These are phyloP conservation scores for Sphaerobolus stellatus DNA, from an alignment of 1,284 basidiomycete genomes.

Conservation along the genomic window DNA sequence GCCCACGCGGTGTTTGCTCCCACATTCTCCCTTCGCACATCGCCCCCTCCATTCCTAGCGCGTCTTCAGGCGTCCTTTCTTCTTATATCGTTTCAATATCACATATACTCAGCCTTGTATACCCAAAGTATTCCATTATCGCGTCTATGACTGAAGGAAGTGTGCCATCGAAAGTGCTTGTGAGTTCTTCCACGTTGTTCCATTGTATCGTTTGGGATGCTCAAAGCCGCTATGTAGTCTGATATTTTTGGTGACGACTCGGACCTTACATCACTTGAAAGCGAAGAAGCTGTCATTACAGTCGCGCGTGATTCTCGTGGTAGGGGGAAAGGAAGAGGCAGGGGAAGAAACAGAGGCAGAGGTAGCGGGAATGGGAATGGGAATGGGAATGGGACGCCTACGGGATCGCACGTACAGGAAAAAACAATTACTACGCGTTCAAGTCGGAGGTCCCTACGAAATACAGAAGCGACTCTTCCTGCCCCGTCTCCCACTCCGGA, in stretches of 20 bases:
- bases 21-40: not conserved
- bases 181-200: not conserved
- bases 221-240: no score
- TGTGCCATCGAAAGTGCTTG: not conserved
- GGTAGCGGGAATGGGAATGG: no score
- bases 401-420: no score
- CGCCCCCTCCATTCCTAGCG: not conserved
- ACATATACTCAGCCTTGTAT: not conserved
- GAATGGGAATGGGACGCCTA: no score
- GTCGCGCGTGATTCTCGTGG: not conserved
- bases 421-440: no score
- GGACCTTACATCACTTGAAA: not conserved
- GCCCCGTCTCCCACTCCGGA: no score
- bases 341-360: no score
- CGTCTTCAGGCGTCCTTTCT: not conserved
- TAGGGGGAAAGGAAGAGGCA: not conserved
- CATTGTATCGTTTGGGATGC: no score
- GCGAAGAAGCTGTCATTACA: not conserved
- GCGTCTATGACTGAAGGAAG: not conserved
- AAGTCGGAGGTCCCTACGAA: no score
- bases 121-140: not conserved
- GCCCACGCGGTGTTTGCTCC: slow-evolving; percentile 1
- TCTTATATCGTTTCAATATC: not conserved
- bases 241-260: no score
- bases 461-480: no score